These are phyloP conservation scores for Sanghuangporus sanghuang DNA, from an alignment of 1,284 basidiomycete genomes.

Conservation along the genomic window DNA sequence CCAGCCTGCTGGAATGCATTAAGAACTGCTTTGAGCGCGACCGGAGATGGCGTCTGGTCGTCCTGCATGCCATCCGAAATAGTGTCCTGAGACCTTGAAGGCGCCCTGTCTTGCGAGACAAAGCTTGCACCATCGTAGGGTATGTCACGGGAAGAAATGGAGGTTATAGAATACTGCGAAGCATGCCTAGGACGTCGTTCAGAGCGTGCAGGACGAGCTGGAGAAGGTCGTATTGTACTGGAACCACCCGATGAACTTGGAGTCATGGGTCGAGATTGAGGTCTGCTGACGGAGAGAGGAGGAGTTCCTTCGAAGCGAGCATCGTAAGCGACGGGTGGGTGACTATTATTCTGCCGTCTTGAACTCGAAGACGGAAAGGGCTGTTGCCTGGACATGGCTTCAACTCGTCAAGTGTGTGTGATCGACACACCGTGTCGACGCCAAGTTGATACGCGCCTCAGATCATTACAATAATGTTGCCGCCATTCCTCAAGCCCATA, in stretches of 20 bases:
- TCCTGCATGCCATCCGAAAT: constrained; percentile 27
- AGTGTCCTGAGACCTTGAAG: constrained; percentile 29
- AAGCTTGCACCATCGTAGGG: constrained; percentile 16
- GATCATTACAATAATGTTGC: not conserved
- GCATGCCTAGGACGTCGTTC: constrained; percentile 21
- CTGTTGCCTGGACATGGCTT: constrained; percentile 13
- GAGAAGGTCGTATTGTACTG: constrained; percentile 7
- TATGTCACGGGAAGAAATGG: constrained; percentile 15
- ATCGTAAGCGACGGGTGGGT: constrained; percentile 12
- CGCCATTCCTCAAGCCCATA: constrained; percentile 5
- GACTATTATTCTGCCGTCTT: constrained; percentile 9
- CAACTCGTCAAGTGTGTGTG: not conserved
- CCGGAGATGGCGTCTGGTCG: constrained; percentile 31
- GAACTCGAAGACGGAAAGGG: constrained; percentile 12
- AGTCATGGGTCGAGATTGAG: constrained; percentile 17
- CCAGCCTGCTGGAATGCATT: constrained; percentile 66
- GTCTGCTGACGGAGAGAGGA: constrained; percentile 19
- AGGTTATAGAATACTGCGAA: constrained; percentile 17
- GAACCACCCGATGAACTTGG: constrained; percentile 18
- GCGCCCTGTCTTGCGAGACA: constrained; percentile 29
- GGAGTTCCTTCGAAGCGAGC: constrained; percentile 13
- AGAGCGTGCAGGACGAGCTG: constrained; percentile 22
- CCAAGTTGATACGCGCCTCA: not conserved
- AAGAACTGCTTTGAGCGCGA: constrained; percentile 47
- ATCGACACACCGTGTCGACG: not conserved